Evolutionary conservation across 2,329 filamentous ascomycete species (phyloP).

Genomic region (Trichophyton rubrum): DNA sequence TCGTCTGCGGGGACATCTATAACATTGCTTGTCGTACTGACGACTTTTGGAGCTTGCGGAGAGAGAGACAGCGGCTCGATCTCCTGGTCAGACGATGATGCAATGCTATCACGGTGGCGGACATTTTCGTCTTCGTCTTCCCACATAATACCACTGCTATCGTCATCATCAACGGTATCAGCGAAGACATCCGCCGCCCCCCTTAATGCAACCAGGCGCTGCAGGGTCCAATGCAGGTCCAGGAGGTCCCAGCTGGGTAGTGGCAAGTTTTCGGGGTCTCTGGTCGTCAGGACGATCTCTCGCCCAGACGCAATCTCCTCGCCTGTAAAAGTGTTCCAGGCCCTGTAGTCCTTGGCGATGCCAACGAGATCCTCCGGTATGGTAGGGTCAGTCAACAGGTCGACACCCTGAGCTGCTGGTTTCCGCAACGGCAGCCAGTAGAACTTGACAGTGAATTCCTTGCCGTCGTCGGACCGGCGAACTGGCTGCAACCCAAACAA

Average conservation of each 20-base stretch:
- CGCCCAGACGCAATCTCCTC: neutral
- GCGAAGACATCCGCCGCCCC: neutral
- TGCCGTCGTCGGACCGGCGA: neutral
- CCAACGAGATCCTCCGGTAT: neutral
- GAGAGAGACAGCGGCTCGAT: neutral
- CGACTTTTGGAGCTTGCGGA: neutral
- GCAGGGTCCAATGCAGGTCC: slow-evolving; percentile 5
- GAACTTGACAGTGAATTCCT: slow-evolving; percentile 6
- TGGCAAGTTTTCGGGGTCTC: slow-evolving; percentile 1
- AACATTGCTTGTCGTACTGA: neutral
- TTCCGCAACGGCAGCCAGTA: slow-evolving; percentile 6
- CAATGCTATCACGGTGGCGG: too few relatives aligned
- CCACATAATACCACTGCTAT: neutral
- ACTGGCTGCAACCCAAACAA: slow-evolving; percentile 8
- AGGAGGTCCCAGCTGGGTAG: slow-evolving; percentile 3
- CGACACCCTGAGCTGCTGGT: neutral
- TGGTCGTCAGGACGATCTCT: slow-evolving; percentile 4
- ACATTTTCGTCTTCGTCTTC: neutral
- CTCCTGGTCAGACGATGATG: neutral
- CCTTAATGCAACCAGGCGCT: slow-evolving; percentile 3
- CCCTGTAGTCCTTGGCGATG: neutral
- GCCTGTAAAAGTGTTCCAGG: neutral
- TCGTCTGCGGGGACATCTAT: neutral
- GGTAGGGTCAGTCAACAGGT: neutral
- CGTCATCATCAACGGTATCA: neutral